Evolutionary conservation across 306 rosid genomes (phyloP), one percentile per base, ranked within the genome.

Genomic region (Trifolium repens): DNA sequence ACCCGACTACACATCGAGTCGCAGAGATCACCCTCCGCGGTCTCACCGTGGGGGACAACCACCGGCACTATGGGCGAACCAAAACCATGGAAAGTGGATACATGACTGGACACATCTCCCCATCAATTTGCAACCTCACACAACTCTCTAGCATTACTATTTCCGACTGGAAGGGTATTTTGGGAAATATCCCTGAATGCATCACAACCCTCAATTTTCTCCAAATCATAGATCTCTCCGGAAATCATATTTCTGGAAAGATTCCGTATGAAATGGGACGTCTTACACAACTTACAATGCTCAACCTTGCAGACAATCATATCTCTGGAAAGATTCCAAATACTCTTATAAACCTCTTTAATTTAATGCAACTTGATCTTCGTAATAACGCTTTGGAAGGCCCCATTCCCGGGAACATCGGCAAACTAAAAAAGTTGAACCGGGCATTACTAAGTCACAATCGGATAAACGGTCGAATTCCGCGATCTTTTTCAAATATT

Each of bases 161-260:
- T 64, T 88, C 98, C 8, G 96, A 94, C 34, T 94, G 94, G 98
- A 91, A 88, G 77, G 94, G 90, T 1, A 91, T 94, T 68, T 71
- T 96, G 16, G 97, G 98, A 54, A 80, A 17, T 47, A 91, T 93
- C 30, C 98, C 98, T 4, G 13, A 2, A 7, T 94, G 98, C 60
- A 80, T 94, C 47, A 64, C 89, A 1, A 39, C 76, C 1, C 71
- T 91, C 52, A 80, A 87, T 0, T 74, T 75, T 44, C 91, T 91
- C 49, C 88, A 93, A 54, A 81, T 83, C 80, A 55, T 91, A 2
- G 94, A 93, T 64, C 84, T 93, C 74, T 80, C 90, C 30, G 96
- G 97, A 0, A 93, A 93, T 81, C n/a, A 14, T 42, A 67, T 93
- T 35, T 46, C 87, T 0, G 98, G 97, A 0, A 37, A 72, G 39